Evolutionary conservation across 2,329 filamentous ascomycete species (phyloP), one percentile per base, ranked within the genome.

Genomic region (Penicillium sp.): DNA sequence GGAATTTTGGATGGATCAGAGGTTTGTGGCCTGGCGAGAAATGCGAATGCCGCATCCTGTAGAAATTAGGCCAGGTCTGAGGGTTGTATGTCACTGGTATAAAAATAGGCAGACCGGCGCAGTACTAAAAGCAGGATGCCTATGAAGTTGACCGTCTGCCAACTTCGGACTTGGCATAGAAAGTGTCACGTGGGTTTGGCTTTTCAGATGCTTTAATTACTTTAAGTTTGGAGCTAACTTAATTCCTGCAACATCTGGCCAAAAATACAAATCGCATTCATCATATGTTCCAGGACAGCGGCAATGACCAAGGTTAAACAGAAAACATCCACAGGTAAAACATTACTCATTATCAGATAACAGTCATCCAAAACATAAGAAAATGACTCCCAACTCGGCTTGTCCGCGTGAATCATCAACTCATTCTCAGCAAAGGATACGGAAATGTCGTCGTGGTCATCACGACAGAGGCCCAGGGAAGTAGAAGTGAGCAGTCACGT

Each of bases 21-120:
- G 58, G 58, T 30, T 58, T 55, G 10, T 48, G 46, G 5, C 39
- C 56, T 29, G 52, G 34, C 34, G 31, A 49, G 36, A 60, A 60
- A 1, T 56, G 50, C 4, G 50, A 30, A 33, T 52, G 58, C 35
- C 57, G 56, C 14, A 36, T 25, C 57, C 56, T 60, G 31, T 28
- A n/a, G 29, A 13, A 4, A 3, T 3, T 22, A 22, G 19, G 19
- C 19, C 5, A 3, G 7, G n/a, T 4, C 19, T 31, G 25, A 13
- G 12, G 22, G 12, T 19, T 35, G 14, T 10, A 25, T 12, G 37
- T 16, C 10, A 25, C 22, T 6, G 22, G 8, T 6, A 25, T 25
- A 25, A 7, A 25, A 25, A 8, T 25, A 25, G 22, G 22, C 5
- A 25, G 22, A 7, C 7, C 5, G 19, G 5, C 19, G 19, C 19